Evolutionary conservation across 2,329 filamentous ascomycete genomes (phyloP).

Genomic region (Colletotrichum camelliae): DNA sequence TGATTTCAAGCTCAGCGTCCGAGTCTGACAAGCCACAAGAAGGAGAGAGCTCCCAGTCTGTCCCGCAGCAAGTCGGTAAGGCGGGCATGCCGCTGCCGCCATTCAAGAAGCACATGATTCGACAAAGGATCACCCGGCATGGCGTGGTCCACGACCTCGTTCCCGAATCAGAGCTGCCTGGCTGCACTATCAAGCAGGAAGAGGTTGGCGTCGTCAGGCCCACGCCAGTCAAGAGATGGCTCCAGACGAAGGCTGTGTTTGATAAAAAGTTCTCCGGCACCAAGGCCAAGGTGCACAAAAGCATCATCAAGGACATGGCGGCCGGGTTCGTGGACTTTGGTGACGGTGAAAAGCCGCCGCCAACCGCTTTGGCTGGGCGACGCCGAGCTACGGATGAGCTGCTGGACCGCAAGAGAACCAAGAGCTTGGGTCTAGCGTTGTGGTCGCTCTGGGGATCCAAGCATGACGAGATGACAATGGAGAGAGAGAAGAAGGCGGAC

Average conservation of each 20-base stretch:
- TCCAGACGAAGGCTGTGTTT: slow-evolving; percentile 74
- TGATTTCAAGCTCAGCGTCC: slow-evolving; percentile 68
- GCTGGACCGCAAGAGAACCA: slow-evolving; percentile 61
- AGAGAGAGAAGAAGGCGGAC: slow-evolving; percentile 60
- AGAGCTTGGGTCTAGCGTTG: slow-evolving; percentile 78
- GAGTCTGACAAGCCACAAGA: slow-evolving; percentile 37
- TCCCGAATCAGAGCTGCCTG: slow-evolving; percentile 67
- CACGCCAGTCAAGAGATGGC: slow-evolving; percentile 82
- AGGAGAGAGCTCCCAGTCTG: slow-evolving; percentile 25
- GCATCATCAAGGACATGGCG: slow-evolving; percentile 74
- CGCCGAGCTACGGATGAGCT: slow-evolving; percentile 54
- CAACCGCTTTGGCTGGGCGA: slow-evolving; percentile 80
- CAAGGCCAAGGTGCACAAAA: slow-evolving; percentile 75
- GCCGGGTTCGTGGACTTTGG: slow-evolving; percentile 75
- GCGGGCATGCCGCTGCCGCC: slow-evolving; percentile 83
- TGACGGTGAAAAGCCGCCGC: slow-evolving; percentile 78
- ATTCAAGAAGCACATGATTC: slow-evolving; percentile 89
- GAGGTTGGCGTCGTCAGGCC: slow-evolving; percentile 82
- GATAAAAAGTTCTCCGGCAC: slow-evolving; percentile 74
- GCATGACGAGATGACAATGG: slow-evolving; percentile 80
- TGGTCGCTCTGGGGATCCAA: slow-evolving; percentile 91
- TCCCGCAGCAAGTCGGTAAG: slow-evolving; percentile 67
- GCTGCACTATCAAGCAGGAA: slow-evolving; percentile 64
- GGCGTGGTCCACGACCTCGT: slow-evolving; percentile 75
- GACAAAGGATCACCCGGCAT: slow-evolving; percentile 82